Conservation (phyloP, 2,329 filamentous ascomycete species). For the Pseudocercospora fuligena region DNA sequence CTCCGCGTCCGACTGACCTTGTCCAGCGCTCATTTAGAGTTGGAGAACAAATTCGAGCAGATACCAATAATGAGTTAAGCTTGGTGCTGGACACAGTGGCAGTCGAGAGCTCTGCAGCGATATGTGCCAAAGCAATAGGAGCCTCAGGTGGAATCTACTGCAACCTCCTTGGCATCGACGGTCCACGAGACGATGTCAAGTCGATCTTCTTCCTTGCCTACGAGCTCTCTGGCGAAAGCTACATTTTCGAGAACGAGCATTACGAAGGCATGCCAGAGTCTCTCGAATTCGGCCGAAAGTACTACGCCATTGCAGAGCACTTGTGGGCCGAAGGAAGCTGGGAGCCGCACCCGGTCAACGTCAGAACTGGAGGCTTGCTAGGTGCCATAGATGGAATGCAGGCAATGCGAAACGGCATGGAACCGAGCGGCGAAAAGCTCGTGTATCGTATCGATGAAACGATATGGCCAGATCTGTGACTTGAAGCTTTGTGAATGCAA, state of each 20-base stretch:
- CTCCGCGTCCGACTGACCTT: background rate
- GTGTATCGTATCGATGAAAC: conserved; percentile 46
- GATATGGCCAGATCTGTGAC: background rate
- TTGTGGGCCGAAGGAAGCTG: conserved; percentile 47
- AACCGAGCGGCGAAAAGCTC: conserved; percentile 49
- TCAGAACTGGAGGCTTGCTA: conserved; percentile 45
- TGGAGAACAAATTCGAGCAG: conserved; percentile 48
- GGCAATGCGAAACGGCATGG: conserved; percentile 45
- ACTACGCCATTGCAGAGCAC: conserved; percentile 39
- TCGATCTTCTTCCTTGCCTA: conserved; percentile 27
- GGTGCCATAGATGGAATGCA: conserved; percentile 48
- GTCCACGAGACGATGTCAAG: conserved; percentile 19
- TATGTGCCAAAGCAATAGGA: conserved; percentile 23
- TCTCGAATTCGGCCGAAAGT: conserved; percentile 44
- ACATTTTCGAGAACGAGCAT: conserved; percentile 44
- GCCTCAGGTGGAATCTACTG: conserved; percentile 20
- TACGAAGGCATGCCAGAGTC: conserved; percentile 42
- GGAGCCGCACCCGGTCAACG: conserved; percentile 45
- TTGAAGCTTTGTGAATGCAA: background rate
- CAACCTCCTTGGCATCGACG: conserved; percentile 21
- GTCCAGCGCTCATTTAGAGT: conserved; percentile 30
- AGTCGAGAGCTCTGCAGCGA: conserved; percentile 13
- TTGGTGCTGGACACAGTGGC: conserved; percentile 47
- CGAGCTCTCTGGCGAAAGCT: conserved; percentile 29
- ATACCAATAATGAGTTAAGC: conserved; percentile 46